A percentile compares a stretch with the other conserved stretches of the same genome.
These are phyloP conservation scores for Cordyceps cateniannulata DNA, from an alignment of 2,329 filamentous ascomycete genomes.

Conservation along the genomic window DNA sequence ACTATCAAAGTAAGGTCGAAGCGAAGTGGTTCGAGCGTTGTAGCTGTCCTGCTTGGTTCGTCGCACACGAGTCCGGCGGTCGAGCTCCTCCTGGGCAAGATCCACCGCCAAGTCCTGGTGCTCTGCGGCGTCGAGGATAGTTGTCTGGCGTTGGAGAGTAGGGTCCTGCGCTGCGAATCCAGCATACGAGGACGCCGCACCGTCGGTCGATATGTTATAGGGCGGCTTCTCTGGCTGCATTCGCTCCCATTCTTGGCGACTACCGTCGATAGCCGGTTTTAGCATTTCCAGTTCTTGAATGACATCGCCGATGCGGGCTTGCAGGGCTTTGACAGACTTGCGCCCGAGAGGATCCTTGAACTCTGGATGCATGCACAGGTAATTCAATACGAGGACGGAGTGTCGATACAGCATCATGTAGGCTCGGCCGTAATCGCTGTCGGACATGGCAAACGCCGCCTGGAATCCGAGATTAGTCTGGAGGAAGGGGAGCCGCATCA, in stretches of 20 bases:
- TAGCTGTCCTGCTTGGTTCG: slow-evolving; percentile 33
- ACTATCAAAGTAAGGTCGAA: slow-evolving; percentile 2
- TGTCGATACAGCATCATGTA: slow-evolving; percentile 91
- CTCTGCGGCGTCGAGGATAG: slow-evolving; percentile 62
- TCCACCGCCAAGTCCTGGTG: slow-evolving; percentile 71
- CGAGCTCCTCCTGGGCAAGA: slow-evolving; percentile 66
- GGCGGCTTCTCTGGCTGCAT: slow-evolving; percentile 34
- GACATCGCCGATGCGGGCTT: slow-evolving; percentile 48
- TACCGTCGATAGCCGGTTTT: slow-evolving; percentile 68
- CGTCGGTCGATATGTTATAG: slow-evolving; percentile 15
- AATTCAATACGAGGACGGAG: slow-evolving; percentile 72
- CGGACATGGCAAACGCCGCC: slow-evolving; percentile 78
- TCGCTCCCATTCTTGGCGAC: slow-evolving; percentile 62
- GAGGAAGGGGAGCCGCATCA: not conserved
- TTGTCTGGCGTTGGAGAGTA: slow-evolving; percentile 49
- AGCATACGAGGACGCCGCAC: slow-evolving; percentile 31
- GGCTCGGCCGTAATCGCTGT: slow-evolving; percentile 80
- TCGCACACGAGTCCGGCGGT: slow-evolving; percentile 56
- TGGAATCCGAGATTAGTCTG: slow-evolving; percentile 32
- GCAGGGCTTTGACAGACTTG: slow-evolving; percentile 49
- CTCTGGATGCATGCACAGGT: slow-evolving; percentile 70
- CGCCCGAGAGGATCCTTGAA: slow-evolving; percentile 59
- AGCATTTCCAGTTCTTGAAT: slow-evolving; percentile 68
- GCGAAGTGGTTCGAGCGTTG: not conserved
- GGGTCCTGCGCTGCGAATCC: slow-evolving; percentile 52